phyloP scores from a whole-genome alignment of 1,284 basidiomycete species.

The Malassezia nana region DNA sequence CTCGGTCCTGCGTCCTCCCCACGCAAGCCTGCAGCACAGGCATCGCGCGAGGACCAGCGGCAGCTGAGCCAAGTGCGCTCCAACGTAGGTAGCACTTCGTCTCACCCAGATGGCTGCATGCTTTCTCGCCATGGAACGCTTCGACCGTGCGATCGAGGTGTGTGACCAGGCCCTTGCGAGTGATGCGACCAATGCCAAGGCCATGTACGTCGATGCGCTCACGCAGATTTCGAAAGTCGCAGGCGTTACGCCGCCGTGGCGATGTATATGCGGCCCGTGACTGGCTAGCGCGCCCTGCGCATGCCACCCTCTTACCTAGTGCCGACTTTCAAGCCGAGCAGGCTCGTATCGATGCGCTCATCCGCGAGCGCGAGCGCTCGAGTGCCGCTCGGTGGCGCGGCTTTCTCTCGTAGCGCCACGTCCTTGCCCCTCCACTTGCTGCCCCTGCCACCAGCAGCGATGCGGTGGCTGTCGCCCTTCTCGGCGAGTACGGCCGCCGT shows the following conservation, averaged over 20 bases:
- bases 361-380: constrained; percentile 1
- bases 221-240: constrained; percentile 17
- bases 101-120: constrained; percentile 20
- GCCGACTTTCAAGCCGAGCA: constrained; percentile 2
- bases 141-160: constrained; percentile 10
- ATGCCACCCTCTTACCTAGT: neutral
- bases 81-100: constrained; percentile 10
- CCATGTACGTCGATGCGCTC: constrained; percentile 13
- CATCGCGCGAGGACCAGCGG: constrained; percentile 1
- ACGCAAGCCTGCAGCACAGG: too few relatives aligned
- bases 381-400: constrained; percentile 6
- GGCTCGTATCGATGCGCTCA: neutral
- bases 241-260: constrained; percentile 12
- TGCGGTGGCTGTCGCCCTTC: constrained; percentile 15
- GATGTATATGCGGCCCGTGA: constrained; percentile 4
- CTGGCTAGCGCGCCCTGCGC: constrained; percentile 2
- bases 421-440: neutral
- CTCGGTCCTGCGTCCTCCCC: too few relatives aligned
- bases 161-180: constrained; percentile 11
- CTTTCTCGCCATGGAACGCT: constrained; percentile 13
- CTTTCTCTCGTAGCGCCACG: constrained; percentile 2
- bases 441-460: neutral
- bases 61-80: constrained; percentile 15
- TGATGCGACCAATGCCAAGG: constrained; percentile 15
- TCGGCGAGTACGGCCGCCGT: constrained; percentile 1